Evolutionary conservation across 371 early-diverging fungal genomes (phyloP).

Genomic region (Mucor irregularis): DNA sequence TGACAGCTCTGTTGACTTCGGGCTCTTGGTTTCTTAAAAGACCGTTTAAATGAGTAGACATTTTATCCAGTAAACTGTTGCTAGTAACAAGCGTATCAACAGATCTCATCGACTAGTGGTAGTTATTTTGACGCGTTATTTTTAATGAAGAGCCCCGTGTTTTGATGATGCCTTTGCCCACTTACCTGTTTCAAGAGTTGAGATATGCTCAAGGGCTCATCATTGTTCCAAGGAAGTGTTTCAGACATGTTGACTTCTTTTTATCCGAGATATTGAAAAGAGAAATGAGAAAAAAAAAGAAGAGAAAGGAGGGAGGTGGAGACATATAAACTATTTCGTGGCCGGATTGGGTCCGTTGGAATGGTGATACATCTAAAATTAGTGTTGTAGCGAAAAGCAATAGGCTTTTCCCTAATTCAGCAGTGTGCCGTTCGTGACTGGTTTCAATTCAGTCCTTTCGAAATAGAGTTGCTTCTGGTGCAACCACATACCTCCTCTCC

Average conservation of each 20-base stretch:
- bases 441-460: too few species aligned
- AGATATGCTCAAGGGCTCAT: conserved; percentile 20
- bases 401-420: too few species aligned
- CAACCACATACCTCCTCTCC: too few species aligned
- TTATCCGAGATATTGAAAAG: background rate
- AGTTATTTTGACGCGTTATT: background rate
- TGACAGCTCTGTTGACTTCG: conserved; percentile 9
- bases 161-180: background rate
- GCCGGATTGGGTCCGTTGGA: too few species aligned
- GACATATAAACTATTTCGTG: background rate
- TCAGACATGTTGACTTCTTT: conserved; percentile 7
- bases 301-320: background rate
- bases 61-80: conserved; percentile 14
- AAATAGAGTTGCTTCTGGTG: too few species aligned
- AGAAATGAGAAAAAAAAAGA: background rate
- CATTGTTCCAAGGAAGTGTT: conserved; percentile 22
- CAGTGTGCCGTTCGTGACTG: too few species aligned
- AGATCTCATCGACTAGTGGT: conserved; percentile 25
- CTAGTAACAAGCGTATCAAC: conserved; percentile 16
- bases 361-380: too few species aligned
- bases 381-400: too few species aligned
- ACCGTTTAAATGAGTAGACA: conserved; percentile 25
- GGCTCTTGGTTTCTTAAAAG: conserved; percentile 14
- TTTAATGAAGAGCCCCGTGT: background rate
- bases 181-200: conserved; percentile 27